phyloP scores from a whole-genome alignment of 768 basidiomycete species.

The Boletus tomentosulus region DNA sequence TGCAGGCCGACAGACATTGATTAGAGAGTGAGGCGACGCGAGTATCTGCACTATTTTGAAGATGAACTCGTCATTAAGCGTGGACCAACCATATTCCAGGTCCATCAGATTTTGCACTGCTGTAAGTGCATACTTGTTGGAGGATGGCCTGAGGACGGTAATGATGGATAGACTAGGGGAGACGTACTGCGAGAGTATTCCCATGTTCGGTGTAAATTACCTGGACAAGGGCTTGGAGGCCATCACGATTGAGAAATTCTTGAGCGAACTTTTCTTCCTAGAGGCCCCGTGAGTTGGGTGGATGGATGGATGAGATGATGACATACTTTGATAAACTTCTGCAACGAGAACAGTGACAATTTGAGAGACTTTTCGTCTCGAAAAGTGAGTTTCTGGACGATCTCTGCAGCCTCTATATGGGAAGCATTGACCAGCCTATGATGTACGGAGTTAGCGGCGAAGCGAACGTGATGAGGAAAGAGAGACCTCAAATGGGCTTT shows the following conservation, averaged over 20 bases:
- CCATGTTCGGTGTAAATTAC: constrained; percentile 66
- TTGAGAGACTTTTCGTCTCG: constrained; percentile 59
- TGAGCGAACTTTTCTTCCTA: constrained; percentile 82
- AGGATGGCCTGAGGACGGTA: constrained; percentile 7
- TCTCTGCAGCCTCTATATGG: constrained; percentile 72
- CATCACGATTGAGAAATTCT: constrained; percentile 72
- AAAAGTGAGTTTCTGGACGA: constrained; percentile 60
- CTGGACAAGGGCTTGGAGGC: constrained; percentile 64
- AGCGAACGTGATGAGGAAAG: neutral
- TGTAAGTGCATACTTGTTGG: constrained; percentile 69
- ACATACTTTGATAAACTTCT: constrained; percentile 72
- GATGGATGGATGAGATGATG: neutral
- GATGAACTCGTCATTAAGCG: constrained; percentile 70
- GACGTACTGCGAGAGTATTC: constrained; percentile 78
- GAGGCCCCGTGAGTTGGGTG: neutral
- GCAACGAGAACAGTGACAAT: constrained; percentile 70
- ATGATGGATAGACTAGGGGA: neutral
- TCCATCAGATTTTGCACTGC: constrained; percentile 90
- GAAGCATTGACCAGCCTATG: constrained; percentile 76
- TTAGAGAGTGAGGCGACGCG: constrained; percentile 66
- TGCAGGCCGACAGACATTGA: constrained; percentile 91
- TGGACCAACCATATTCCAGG: constrained; percentile 75
- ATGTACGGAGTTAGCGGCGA: neutral
- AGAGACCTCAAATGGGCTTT: constrained; percentile 76
- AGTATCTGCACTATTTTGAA: constrained; percentile 74